Conservation (phyloP, 2,329 filamentous ascomycete genomes). For the Saccharata proteae region DNA sequence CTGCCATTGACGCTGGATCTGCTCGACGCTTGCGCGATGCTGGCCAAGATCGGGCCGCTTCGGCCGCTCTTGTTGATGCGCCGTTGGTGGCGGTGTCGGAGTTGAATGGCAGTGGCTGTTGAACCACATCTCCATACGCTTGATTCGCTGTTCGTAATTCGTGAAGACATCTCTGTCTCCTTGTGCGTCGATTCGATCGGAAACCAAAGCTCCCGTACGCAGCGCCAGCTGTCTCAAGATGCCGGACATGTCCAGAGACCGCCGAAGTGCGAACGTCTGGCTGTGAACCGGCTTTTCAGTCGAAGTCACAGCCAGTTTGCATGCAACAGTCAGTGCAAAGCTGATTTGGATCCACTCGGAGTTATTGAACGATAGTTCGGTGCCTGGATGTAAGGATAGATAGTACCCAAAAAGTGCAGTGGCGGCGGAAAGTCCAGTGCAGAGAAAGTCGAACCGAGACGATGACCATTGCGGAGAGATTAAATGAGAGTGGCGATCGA, state of each 20-base stretch:
- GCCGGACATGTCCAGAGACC: conserved; percentile 17
- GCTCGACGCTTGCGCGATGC: too few relatives aligned
- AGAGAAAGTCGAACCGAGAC: conserved; percentile 12
- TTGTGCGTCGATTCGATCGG: conserved; percentile 14
- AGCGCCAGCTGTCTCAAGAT: conserved; percentile 17
- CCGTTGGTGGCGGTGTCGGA: too few relatives aligned
- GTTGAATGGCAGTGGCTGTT: too few relatives aligned
- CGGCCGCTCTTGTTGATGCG: too few relatives aligned
- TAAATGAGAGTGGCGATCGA: conserved; percentile 17
- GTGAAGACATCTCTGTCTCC: conserved; percentile 17
- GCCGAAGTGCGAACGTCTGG: conserved; percentile 16
- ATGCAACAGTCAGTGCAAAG: conserved; percentile 21
- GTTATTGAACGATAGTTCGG: conserved; percentile 26
- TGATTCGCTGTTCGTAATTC: conserved; percentile 15
- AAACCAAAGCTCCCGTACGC: conserved; percentile 17
- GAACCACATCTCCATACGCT: conserved; percentile 20
- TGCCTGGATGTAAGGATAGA: conserved; percentile 21
- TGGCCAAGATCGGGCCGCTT: too few relatives aligned
- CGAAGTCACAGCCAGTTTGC: conserved; percentile 19
- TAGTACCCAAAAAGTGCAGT: conserved; percentile 19
- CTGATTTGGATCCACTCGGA: conserved; percentile 29
- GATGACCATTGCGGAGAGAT: conserved; percentile 14
- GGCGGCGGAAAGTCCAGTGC: conserved; percentile 14
- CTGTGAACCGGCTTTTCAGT: conserved; percentile 14
- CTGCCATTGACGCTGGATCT: too few relatives aligned